Percentiles rank a stretch among this genome's conserved stretches.
phyloP scores from a whole-genome alignment of 257 asterid genomes.

The Salvia hispanica region DNA sequence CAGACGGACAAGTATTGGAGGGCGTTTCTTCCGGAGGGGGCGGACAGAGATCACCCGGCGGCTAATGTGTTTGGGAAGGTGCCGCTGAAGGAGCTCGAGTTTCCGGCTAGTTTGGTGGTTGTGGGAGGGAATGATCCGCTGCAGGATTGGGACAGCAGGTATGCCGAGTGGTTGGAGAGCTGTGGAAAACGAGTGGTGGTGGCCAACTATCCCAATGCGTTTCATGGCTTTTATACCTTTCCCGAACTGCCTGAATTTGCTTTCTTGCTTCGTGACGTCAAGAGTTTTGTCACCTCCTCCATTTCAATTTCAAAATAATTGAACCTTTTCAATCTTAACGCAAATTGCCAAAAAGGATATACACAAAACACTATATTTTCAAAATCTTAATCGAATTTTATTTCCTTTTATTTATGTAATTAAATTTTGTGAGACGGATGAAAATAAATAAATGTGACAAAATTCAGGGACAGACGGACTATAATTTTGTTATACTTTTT shows the following conservation, averaged over 20 bases:
- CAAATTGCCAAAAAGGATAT: too few species aligned
- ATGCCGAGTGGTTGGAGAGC: slow-evolving; percentile 35
- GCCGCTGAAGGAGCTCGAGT: neutral
- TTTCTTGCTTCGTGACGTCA: neutral
- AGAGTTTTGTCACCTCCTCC: neutral
- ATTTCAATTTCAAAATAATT: neutral
- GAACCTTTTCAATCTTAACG: neutral
- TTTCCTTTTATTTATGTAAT: too few species aligned
- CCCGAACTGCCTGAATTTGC: slow-evolving; percentile 40
- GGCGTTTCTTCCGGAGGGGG: neutral
- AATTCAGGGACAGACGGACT: too few species aligned
- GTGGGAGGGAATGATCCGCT: slow-evolving; percentile 49
- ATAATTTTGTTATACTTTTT: too few species aligned
- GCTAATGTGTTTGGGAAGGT: neutral
- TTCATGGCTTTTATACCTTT: slow-evolving; percentile 43
- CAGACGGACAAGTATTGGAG: slow-evolving; percentile 5
- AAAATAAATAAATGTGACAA: too few species aligned
- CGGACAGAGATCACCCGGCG: slow-evolving; percentile 18
- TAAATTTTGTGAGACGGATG: too few species aligned
- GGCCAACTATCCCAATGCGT: slow-evolving; percentile 42
- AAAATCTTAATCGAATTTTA: too few species aligned
- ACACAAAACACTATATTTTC: too few species aligned
- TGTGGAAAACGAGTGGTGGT: slow-evolving; percentile 39
- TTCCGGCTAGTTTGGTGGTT: slow-evolving; percentile 38
- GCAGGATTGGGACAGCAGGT: slow-evolving; percentile 44